Percentiles rank a stretch among this genome's conserved stretches.
Evolutionary conservation across 83 land plant species (phyloP).

Genomic region (Diphasiastrum complanatum): DNA sequence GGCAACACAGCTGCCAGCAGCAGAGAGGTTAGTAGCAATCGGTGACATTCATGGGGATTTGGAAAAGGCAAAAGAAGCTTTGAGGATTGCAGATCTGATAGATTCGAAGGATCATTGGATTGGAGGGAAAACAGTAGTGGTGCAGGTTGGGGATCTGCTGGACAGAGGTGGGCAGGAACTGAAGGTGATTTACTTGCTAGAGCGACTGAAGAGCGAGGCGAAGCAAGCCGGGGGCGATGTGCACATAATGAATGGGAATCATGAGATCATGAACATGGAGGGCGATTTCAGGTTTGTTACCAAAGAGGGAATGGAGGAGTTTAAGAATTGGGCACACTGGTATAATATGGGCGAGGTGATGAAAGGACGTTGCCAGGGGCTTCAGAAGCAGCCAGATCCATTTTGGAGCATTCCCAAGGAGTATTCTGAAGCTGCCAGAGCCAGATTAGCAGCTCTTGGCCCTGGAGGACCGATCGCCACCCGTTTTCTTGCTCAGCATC

Average conservation of each 20-base stretch:
- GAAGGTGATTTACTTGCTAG: slow-evolving; percentile 64
- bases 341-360: slow-evolving; percentile 45
- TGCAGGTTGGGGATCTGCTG: slow-evolving; percentile 89
- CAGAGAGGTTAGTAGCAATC: slow-evolving; percentile 68
- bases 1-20: slow-evolving; percentile 47
- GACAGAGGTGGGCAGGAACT: slow-evolving; percentile 88
- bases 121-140: slow-evolving; percentile 68
- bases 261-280: slow-evolving; percentile 90
- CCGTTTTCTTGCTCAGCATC: slow-evolving; percentile 54
- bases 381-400: slow-evolving; percentile 25
- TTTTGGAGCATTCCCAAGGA: slow-evolving; percentile 25
- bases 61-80: slow-evolving; percentile 46
- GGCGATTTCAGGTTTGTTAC: slow-evolving; percentile 77
- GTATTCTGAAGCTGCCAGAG: slow-evolving; percentile 39
- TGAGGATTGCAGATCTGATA: slow-evolving; percentile 53
- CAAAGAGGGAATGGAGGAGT: slow-evolving; percentile 48
- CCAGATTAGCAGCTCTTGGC: slow-evolving; percentile 71
- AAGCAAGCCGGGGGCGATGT: slow-evolving; percentile 53
- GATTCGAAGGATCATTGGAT: slow-evolving; percentile 64
- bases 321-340: slow-evolving; percentile 73
- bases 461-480: slow-evolving; percentile 71
- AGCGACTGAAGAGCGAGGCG: slow-evolving; percentile 59
- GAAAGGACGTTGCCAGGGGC: slow-evolving; percentile 50
- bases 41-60: slow-evolving; percentile 97
- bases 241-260: slow-evolving; percentile 82